Evolutionary conservation across 2,329 filamentous ascomycete species (phyloP).

Genomic region (Scytalidium sp.): DNA sequence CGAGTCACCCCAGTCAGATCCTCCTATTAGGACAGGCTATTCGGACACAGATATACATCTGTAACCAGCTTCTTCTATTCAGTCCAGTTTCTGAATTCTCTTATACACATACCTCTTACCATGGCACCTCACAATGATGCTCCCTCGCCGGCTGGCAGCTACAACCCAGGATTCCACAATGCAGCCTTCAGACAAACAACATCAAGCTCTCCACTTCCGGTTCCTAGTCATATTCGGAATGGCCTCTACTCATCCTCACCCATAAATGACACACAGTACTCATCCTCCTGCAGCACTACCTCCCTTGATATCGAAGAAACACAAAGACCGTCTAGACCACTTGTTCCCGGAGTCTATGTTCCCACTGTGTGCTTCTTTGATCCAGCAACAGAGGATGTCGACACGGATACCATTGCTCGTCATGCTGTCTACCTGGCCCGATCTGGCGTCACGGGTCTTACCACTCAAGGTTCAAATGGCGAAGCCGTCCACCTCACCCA

Average conservation of each 20-base stretch:
- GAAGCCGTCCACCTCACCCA: slow-evolving; percentile 65
- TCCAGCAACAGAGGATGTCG: slow-evolving; percentile 61
- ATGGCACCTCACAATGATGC: slow-evolving; percentile 48
- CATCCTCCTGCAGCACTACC: slow-evolving; percentile 40
- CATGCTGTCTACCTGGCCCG: slow-evolving; percentile 55
- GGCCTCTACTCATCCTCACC: slow-evolving; percentile 31
- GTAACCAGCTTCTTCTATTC: too few species aligned
- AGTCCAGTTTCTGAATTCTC: too few species aligned
- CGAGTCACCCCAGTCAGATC: too few species aligned
- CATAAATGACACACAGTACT: slow-evolving; percentile 29
- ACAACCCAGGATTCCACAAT: slow-evolving; percentile 38
- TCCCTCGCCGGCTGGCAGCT: slow-evolving; percentile 43
- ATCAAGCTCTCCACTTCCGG: slow-evolving; percentile 14
- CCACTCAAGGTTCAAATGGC: slow-evolving; percentile 65
- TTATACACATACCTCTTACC: slow-evolving; percentile 2
- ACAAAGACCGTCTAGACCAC: slow-evolving; percentile 28
- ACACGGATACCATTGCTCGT: slow-evolving; percentile 48
- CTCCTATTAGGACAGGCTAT: too few species aligned
- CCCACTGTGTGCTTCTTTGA: slow-evolving; percentile 75
- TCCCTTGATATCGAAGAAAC: slow-evolving; percentile 30
- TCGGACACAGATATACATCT: too few species aligned
- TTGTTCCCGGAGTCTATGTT: slow-evolving; percentile 62
- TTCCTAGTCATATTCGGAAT: slow-evolving; percentile 18
- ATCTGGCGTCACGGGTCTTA: slow-evolving; percentile 58
- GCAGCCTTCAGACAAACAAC: slow-evolving; percentile 25